Evolutionary conservation across 768 basidiomycete genomes (phyloP).

Genomic region (Boletus insuetus): DNA sequence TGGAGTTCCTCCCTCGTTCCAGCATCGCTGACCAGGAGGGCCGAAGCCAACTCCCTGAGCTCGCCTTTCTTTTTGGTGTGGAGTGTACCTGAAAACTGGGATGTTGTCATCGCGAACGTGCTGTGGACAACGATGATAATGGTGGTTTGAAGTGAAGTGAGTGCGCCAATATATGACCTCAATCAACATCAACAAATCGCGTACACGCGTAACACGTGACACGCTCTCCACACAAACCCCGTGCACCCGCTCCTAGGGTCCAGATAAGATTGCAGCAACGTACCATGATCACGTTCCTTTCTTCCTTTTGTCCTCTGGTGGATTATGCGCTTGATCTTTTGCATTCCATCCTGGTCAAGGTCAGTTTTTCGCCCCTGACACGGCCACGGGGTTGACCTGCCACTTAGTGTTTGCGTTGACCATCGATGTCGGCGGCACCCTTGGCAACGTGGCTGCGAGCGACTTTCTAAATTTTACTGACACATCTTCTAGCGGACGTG

Average conservation of each 20-base stretch:
- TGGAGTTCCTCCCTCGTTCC: constrained; percentile 67
- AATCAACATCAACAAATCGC: constrained; percentile 33
- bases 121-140: constrained; percentile 1
- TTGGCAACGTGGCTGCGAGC: constrained; percentile 37
- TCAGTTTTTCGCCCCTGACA: constrained; percentile 21
- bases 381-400: neutral
- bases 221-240: constrained; percentile 8
- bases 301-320: constrained; percentile 30
- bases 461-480: constrained; percentile 46
- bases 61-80: constrained; percentile 69
- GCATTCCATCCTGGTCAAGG: constrained; percentile 48
- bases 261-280: too few species aligned
- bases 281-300: constrained; percentile 8
- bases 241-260: neutral
- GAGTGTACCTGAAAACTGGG: constrained; percentile 50
- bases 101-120: constrained; percentile 38
- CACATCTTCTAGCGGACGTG: constrained; percentile 28
- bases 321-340: constrained; percentile 25
- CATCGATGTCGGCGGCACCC: constrained; percentile 41
- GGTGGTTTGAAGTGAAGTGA: constrained; percentile 4
- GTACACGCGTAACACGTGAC: constrained; percentile 25
- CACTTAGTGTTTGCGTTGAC: constrained; percentile 44
- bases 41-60: constrained; percentile 56
- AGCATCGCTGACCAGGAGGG: constrained; percentile 48
- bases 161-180: constrained; percentile 12